Evolutionary conservation across 257 asterid species (phyloP).

Genomic region (Handroanthus guayacan): DNA sequence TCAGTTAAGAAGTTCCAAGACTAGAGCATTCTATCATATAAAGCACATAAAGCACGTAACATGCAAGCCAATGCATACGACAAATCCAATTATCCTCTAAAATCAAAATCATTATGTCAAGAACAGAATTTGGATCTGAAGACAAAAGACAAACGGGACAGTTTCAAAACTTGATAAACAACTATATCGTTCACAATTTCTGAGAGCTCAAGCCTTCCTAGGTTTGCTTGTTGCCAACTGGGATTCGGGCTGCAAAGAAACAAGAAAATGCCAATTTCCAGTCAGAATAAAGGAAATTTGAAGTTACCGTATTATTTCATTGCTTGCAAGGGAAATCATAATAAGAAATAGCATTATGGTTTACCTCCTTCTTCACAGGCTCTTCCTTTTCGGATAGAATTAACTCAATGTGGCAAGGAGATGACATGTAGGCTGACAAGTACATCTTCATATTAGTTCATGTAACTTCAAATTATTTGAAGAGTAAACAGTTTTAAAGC

Average conservation of each 20-base stretch:
- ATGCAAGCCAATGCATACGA: slow-evolving; percentile 3
- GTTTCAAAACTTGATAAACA: slow-evolving; percentile 37
- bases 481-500: background rate
- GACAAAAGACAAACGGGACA: slow-evolving; percentile 13
- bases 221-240: slow-evolving; percentile 48
- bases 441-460: slow-evolving; percentile 14
- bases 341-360: background rate
- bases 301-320: background rate
- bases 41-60: too few relatives aligned
- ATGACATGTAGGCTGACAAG: slow-evolving; percentile 70
- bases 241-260: slow-evolving; percentile 44
- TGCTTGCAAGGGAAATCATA: background rate
- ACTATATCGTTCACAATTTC: slow-evolving; percentile 7
- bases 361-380: slow-evolving; percentile 73
- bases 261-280: background rate
- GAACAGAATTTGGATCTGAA: background rate
- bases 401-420: slow-evolving; percentile 80
- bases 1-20: too few relatives aligned
- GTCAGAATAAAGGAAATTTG: background rate
- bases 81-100: slow-evolving; percentile 25
- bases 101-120: slow-evolving; percentile 1
- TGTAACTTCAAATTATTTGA: background rate
- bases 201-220: slow-evolving; percentile 42
- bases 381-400: slow-evolving; percentile 71
- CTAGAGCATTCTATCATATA: too few relatives aligned